Evolutionary conservation across 139 green algal genomes (phyloP).

Genomic region (Microglena sp.): DNA sequence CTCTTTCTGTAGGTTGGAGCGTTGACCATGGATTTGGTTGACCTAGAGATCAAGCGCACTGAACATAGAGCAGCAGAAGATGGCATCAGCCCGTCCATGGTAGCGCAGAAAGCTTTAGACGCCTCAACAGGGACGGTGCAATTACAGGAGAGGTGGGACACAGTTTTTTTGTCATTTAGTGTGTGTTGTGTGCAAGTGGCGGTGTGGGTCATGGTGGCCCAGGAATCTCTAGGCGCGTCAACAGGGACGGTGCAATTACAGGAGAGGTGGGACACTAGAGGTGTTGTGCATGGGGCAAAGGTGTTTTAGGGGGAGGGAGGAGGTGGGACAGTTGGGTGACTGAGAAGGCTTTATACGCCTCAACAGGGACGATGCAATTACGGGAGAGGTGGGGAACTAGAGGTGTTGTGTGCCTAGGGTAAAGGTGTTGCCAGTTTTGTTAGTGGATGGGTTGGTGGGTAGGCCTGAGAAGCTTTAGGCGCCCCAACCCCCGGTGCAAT

Average conservation of each 20-base stretch:
- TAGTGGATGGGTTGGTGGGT: too few relatives aligned
- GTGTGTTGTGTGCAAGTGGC: background rate
- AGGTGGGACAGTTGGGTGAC: too few relatives aligned
- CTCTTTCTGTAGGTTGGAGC: slow-evolving; percentile 48
- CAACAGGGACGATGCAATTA: slow-evolving; percentile 18
- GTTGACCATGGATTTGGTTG: slow-evolving; percentile 68
- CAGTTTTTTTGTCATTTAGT: background rate
- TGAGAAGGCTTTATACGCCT: slow-evolving; percentile 41
- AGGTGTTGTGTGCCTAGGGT: too few relatives aligned
- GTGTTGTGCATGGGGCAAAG: background rate
- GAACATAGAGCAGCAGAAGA: slow-evolving; percentile 48
- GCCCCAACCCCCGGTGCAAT: too few relatives aligned
- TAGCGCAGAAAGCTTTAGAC: slow-evolving; percentile 46
- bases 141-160: slow-evolving; percentile 16
- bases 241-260: slow-evolving; percentile 20
- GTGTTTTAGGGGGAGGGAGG: background rate
- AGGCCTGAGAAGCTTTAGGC: too few relatives aligned
- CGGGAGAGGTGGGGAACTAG: too few relatives aligned
- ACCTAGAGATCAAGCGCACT: slow-evolving; percentile 67
- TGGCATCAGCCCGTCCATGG: slow-evolving; percentile 36
- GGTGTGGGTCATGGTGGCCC: slow-evolving; percentile 42
- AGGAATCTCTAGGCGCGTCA: slow-evolving; percentile 37
- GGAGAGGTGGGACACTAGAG: slow-evolving; percentile 13
- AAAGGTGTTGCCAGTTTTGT: too few relatives aligned
- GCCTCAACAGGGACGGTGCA: slow-evolving; percentile 21